A percentile compares a stretch with the other conserved stretches of the same genome.
Conservation (phyloP, 257 asterid species). For the Gynochthodes officinalis region DNA sequence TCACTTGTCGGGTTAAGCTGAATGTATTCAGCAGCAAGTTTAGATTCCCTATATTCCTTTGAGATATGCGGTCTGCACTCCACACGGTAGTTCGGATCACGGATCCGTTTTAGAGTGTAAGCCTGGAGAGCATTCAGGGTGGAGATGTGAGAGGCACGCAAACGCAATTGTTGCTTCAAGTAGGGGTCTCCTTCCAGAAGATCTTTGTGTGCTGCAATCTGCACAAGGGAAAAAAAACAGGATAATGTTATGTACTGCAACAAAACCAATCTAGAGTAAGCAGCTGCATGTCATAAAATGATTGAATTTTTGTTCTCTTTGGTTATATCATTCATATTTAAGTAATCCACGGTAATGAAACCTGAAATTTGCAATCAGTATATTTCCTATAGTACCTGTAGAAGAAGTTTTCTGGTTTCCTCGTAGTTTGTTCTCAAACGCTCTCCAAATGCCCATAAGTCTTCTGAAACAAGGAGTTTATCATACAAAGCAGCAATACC, state of each 20-base stretch:
- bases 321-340: too few relatives aligned
- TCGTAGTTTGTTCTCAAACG: conserved; percentile 37
- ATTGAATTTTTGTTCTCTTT: too few relatives aligned
- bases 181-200: conserved; percentile 49
- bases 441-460: conserved; percentile 41
- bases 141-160: conserved; percentile 49
- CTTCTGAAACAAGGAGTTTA: conserved; percentile 48
- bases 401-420: conserved; percentile 39
- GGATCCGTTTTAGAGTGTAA: conserved; percentile 44
- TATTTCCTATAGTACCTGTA: conserved; percentile 27
- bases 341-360: too few relatives aligned
- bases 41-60: conserved; percentile 38
- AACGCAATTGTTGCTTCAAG: conserved; percentile 41
- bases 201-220: conserved; percentile 55
- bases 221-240: background rate
- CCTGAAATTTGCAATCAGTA: background rate
- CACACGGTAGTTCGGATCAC: conserved; percentile 39
- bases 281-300: too few relatives aligned
- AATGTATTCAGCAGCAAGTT: conserved; percentile 36
- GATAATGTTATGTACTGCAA: background rate
- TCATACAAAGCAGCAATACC: conserved; percentile 49
- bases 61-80: conserved; percentile 42
- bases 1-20: conserved; percentile 44
- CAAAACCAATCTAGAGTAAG: too few relatives aligned
- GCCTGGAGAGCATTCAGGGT: conserved; percentile 46